Base-by-base conservation (phyloP, 2,329 filamentous ascomycete genomes). In the Diplocarpon rosae region DNA sequence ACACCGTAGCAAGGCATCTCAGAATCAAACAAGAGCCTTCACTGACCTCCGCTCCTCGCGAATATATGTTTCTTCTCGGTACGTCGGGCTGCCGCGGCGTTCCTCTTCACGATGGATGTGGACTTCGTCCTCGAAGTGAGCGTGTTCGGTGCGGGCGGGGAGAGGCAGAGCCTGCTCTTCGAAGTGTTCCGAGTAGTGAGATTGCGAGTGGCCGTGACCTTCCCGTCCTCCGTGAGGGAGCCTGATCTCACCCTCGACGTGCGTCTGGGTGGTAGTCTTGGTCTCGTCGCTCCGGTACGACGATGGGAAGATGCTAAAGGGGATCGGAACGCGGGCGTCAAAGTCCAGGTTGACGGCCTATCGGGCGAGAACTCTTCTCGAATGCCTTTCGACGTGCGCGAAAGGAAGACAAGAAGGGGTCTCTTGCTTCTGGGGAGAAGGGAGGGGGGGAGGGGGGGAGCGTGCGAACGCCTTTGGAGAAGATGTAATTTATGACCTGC, bases 301-400 rank as follows among this genome's bases (percentile, higher is more conserved):
- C 71, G 88, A 95, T 76, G 90, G 90, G 81, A 96, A 95, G 84
- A 95, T 85, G 85, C 88, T 95, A 82, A 95, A 94, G 74, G 90
- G 90, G 73, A 96, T 92, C 77, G 90, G 87, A 72, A 95, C 85
- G 72, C 88, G 85, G 73, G 89, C 88, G 85, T 95, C 89, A 92
- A 94, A 95, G 86, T 95, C 89, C 89, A 95, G 89, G 76, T 87
- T 95, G 86, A 74, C 86, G 83, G 83, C 80, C 84, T 80, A 71
- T 66, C 68, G 69, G 71, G 79, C 69, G 65, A 69, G 70, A 72
- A 67, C 78, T 75, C 74, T 79, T 81, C 81, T 85, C 78, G 76
- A 78, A 78, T 67, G 66, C 71, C 70, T 71, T 71, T 71, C 70
- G 68, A 73, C 52, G 52, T 68, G 65, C 67, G 41, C 75, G 75